Evolutionary conservation across 208 protist species (phyloP).

Genomic region (Leishmania martiniquensis): DNA sequence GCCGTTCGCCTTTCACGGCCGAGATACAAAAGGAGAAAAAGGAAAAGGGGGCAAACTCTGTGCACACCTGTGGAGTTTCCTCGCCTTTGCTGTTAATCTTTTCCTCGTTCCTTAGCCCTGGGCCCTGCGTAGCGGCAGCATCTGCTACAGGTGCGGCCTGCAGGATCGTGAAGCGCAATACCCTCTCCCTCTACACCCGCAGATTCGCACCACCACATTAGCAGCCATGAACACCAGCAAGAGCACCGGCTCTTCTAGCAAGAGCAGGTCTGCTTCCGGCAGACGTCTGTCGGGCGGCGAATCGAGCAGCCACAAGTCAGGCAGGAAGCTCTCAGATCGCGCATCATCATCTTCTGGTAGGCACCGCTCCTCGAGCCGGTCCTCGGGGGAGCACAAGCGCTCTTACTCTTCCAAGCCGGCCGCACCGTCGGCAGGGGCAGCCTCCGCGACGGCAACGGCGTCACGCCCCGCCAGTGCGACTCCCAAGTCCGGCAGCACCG

Average conservation of each 20-base stretch:
- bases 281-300: slow-evolving; percentile 18
- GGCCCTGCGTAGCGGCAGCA: not conserved
- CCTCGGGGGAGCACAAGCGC: slow-evolving; percentile 10
- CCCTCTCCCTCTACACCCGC: not conserved
- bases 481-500: slow-evolving; percentile 7
- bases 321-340: slow-evolving; percentile 1
- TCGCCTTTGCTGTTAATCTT: not conserved
- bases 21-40: too few relatives aligned
- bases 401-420: slow-evolving; percentile 2
- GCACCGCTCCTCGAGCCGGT: slow-evolving; percentile 20
- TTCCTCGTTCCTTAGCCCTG: not conserved
- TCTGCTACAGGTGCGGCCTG: not conserved
- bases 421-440: not conserved
- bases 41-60: not conserved
- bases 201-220: not conserved
- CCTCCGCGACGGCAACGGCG: not conserved
- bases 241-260: slow-evolving; percentile 9
- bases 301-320: slow-evolving; percentile 5
- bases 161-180: not conserved
- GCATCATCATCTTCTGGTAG: not conserved
- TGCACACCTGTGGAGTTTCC: not conserved
- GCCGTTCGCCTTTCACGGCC: not conserved
- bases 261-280: slow-evolving; percentile 12
- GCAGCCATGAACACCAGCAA: slow-evolving; percentile 6
- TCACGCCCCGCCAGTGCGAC: not conserved